Percentiles rank a stretch among this genome's conserved stretches.
phyloP scores from a whole-genome alignment of 2,329 filamentous ascomycete genomes.

The Sporothrix curviconia region DNA sequence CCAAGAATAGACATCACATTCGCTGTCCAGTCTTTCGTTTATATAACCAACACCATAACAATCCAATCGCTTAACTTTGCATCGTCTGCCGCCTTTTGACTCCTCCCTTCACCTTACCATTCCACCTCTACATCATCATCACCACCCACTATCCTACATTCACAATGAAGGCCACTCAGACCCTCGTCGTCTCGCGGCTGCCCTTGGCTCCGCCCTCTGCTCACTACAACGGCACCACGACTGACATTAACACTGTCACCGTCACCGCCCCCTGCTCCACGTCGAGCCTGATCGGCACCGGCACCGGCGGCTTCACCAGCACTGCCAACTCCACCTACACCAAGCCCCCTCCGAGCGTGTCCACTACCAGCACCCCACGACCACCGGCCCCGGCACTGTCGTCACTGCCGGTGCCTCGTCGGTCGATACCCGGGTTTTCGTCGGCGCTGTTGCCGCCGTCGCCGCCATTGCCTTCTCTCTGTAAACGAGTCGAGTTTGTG shows the following conservation, averaged over 20 bases:
- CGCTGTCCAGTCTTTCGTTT: slow-evolving; percentile 14
- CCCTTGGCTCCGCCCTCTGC: slow-evolving; percentile 10
- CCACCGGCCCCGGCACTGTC: not conserved
- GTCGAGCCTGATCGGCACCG: not conserved
- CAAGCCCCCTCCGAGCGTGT: not conserved
- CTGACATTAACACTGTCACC: not conserved
- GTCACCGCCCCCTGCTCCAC: slow-evolving; percentile 10
- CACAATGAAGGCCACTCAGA: slow-evolving; percentile 18
- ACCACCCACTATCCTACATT: not conserved
- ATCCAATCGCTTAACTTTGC: not conserved
- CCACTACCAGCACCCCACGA: not conserved
- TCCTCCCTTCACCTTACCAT: not conserved
- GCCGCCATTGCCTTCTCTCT: slow-evolving; percentile 19
- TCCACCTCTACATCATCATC: not conserved
- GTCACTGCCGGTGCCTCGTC: slow-evolving; percentile 13
- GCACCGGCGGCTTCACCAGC: slow-evolving; percentile 3
- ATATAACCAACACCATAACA: not conserved
- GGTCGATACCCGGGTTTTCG: slow-evolving; percentile 12
- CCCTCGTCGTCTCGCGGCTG: slow-evolving; percentile 12
- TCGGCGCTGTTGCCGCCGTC: slow-evolving; percentile 18
- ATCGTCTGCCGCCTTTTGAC: not conserved
- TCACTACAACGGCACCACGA: not conserved
- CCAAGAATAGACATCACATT: not conserved
- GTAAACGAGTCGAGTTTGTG: slow-evolving; percentile 7
- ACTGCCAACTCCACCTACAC: slow-evolving; percentile 9